phyloP scores from a whole-genome alignment of 345 rosid species.

The Barbarea vulgaris region DNA sequence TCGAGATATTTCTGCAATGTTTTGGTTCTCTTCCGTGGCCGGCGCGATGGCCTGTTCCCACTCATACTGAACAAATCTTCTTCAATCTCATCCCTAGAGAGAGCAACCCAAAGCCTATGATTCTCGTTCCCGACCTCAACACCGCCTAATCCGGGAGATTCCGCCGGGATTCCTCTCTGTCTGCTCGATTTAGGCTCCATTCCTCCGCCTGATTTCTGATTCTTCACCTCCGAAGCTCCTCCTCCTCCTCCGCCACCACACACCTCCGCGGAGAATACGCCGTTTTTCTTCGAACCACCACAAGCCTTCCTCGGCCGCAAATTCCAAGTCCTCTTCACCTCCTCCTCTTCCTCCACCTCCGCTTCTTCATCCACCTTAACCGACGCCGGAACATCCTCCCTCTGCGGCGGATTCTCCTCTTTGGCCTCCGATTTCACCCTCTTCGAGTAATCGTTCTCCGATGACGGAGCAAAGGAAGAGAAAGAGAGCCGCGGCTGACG shows the following conservation, averaged over 20 bases:
- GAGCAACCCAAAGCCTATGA: slow-evolving; percentile 69
- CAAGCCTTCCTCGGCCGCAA: slow-evolving; percentile 64
- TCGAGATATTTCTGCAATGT: slow-evolving; percentile 75
- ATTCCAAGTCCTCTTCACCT: slow-evolving; percentile 71
- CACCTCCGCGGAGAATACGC: slow-evolving; percentile 9
- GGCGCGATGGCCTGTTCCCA: slow-evolving; percentile 75
- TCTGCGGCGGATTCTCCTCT: slow-evolving; percentile 25
- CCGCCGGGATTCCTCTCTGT: slow-evolving; percentile 65
- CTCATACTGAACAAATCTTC: slow-evolving; percentile 89
- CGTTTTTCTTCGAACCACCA: slow-evolving; percentile 31
- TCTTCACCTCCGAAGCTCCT: slow-evolving; percentile 32
- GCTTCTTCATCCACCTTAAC: slow-evolving; percentile 40
- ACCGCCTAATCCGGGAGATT: slow-evolving; percentile 45
- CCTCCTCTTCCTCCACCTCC: slow-evolving; percentile 46
- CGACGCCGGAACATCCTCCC: slow-evolving; percentile 27
- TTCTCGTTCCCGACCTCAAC: slow-evolving; percentile 61
- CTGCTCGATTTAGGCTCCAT: slow-evolving; percentile 64
- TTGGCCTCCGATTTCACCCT: slow-evolving; percentile 19
- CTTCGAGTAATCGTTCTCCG: slow-evolving; percentile 34
- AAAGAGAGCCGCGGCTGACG: slow-evolving; percentile 57
- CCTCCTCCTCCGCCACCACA: slow-evolving; percentile 25
- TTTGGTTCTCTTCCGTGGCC: slow-evolving; percentile 79
- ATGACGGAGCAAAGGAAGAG: slow-evolving; percentile 45
- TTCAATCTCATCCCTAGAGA: slow-evolving; percentile 86
- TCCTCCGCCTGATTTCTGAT: slow-evolving; percentile 39